Evolutionary conservation across 208 protist genomes (phyloP).

Genomic region (Acanthamoeba healyi): DNA sequence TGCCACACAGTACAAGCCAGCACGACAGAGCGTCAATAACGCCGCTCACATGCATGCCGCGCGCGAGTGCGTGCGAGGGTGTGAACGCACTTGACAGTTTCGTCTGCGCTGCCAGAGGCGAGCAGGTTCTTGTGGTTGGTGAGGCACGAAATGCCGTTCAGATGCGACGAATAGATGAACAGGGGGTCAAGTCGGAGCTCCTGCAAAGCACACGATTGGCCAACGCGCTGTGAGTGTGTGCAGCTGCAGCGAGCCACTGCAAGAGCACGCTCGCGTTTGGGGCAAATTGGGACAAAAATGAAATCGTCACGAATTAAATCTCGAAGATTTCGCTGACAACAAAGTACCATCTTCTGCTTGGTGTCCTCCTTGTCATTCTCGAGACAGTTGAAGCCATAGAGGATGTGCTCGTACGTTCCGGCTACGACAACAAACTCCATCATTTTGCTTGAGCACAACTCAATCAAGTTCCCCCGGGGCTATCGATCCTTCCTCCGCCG

Average conservation of each 20-base stretch:
- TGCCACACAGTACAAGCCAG: too few species aligned
- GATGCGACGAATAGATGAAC: slow-evolving; percentile 61
- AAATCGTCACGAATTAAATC: background rate
- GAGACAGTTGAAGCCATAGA: slow-evolving; percentile 46
- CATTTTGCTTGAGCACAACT: background rate
- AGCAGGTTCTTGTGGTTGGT: slow-evolving; percentile 47
- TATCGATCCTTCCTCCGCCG: background rate
- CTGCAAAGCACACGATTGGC: background rate
- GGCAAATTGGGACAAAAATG: background rate
- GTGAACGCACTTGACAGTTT: slow-evolving; percentile 18
- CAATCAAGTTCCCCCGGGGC: background rate
- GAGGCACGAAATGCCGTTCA: slow-evolving; percentile 4
- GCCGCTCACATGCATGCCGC: too few species aligned
- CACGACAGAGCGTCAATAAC: too few species aligned
- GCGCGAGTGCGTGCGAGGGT: background rate
- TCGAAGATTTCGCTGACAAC: background rate
- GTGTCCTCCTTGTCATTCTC: slow-evolving; percentile 1
- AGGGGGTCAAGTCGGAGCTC: slow-evolving; percentile 15
- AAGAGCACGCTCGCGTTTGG: too few species aligned
- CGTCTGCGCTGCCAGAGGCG: slow-evolving; percentile 52
- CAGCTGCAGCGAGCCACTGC: background rate
- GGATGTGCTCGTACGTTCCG: slow-evolving; percentile 54
- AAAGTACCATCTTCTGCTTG: slow-evolving; percentile 25
- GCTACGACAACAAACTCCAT: slow-evolving; percentile 61
- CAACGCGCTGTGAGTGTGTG: background rate